These are phyloP conservation scores for Malbranchea zuffiana DNA, from an alignment of 2,329 filamentous ascomycete genomes.

Conservation along the genomic window DNA sequence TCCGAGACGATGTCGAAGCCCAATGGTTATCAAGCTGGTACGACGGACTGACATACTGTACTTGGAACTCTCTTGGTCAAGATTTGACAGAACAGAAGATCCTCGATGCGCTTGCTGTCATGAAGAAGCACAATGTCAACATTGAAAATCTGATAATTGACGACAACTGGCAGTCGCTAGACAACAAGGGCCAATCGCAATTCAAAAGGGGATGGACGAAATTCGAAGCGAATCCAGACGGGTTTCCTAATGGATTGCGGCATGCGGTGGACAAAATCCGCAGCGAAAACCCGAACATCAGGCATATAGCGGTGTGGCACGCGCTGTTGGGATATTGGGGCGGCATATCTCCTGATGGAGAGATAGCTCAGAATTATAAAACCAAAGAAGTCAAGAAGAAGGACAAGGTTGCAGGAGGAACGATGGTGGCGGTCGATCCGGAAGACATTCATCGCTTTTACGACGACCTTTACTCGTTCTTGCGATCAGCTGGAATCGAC, in stretches of 20 bases:
- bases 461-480: slow-evolving; percentile 80
- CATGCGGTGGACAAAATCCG: slow-evolving; percentile 59
- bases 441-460: slow-evolving; percentile 70
- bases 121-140: slow-evolving; percentile 62
- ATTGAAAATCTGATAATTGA: slow-evolving; percentile 86
- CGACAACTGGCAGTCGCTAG: slow-evolving; percentile 86
- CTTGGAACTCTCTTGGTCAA: slow-evolving; percentile 89
- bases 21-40: slow-evolving; percentile 80
- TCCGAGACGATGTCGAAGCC: slow-evolving; percentile 42
- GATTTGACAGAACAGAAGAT: slow-evolving; percentile 71
- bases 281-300: slow-evolving; percentile 56
- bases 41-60: slow-evolving; percentile 88
- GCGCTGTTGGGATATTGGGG: slow-evolving; percentile 84
- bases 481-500: slow-evolving; percentile 63
- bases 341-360: slow-evolving; percentile 63
- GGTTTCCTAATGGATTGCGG: slow-evolving; percentile 72
- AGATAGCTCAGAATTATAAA: slow-evolving; percentile 67
- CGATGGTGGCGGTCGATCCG: slow-evolving; percentile 61
- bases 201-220: slow-evolving; percentile 55
- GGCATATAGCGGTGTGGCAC: slow-evolving; percentile 90
- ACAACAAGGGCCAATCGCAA: slow-evolving; percentile 43
- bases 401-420: slow-evolving; percentile 46
- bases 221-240: slow-evolving; percentile 72
- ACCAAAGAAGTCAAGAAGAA: slow-evolving; percentile 51
- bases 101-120: slow-evolving; percentile 57